Percentiles rank a stretch among this genome's conserved stretches.
Evolutionary conservation across 208 protist genomes (phyloP).

Genomic region (Acanthamoeba healyi): DNA sequence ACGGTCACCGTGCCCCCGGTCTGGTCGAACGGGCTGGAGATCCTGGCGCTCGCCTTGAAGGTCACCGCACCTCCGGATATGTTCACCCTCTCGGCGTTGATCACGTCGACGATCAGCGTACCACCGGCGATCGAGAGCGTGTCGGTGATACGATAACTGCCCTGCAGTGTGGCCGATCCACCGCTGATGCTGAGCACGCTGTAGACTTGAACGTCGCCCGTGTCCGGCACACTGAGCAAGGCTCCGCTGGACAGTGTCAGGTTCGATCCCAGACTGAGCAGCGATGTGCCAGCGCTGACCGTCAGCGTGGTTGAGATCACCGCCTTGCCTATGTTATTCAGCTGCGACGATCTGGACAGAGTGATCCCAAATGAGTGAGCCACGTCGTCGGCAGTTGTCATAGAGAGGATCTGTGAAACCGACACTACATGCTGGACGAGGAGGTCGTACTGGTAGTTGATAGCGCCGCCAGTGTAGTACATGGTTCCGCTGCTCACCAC

Average conservation of each 20-base stretch:
- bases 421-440: not conserved
- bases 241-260: not conserved
- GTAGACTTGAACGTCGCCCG: not conserved
- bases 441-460: slow-evolving; percentile 27
- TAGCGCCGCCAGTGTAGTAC: slow-evolving; percentile 7
- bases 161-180: not conserved
- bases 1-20: slow-evolving; percentile 4
- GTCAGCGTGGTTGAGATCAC: not conserved
- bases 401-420: not conserved
- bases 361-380: too few relatives aligned
- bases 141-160: not conserved
- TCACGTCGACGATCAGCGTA: not conserved
- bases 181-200: not conserved
- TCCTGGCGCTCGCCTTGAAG: not conserved
- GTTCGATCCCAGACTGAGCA: not conserved
- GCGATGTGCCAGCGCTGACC: not conserved
- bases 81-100: not conserved
- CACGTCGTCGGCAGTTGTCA: too few relatives aligned
- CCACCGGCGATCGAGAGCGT: not conserved
- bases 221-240: not conserved
- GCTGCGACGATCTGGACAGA: slow-evolving; percentile 21
- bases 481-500: slow-evolving; percentile 26
- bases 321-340: not conserved
- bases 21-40: not conserved
- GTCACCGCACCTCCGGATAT: not conserved